Base-by-base conservation (phyloP, 768 basidiomycete species). In the Suillus clintonianus region DNA sequence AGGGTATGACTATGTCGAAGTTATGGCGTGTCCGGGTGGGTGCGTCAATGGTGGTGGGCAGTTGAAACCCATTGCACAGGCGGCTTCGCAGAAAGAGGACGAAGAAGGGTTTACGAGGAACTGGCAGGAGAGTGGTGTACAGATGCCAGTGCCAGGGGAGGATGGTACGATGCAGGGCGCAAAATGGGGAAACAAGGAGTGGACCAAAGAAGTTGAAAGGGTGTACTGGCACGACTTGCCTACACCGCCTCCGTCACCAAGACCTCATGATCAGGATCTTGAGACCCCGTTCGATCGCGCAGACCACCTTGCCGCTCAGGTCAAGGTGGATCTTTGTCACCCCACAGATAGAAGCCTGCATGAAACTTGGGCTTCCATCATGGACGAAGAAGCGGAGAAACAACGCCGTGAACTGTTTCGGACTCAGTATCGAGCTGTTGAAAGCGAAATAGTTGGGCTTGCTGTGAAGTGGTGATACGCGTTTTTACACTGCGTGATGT, bases 1-100 rank as follows among this genome's bases (percentile, higher is more conserved):
- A 59, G 79, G 82, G 48, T 94, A 94, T 73, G 94, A 97, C 78
- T 97, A 95, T 75, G 89, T 97, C 45, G 95, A 97, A 72, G 95
- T 99, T 66, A 99, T 99, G 97, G 97, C 97, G 39, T 99, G 97
- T 79, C 97, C 97, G 0, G 89, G 91, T 0, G 97, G 97, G 19
- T 99, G 97, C 75, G 94, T 97, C 47, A 98, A 98, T 73, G 97
- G 97, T 9, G 97, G 97, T 24, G 97, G 97, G 6, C 97, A 99
- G 80, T 75, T 57, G 34, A 32, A 57, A 41, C 41, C 56, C 24
- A 57, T 57, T 41, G 56, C 39, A 27, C 56, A 41, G 39, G 54
- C 42, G 42, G 53, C 41, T 9, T 59, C 15, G 48, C 61, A 60
- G 36, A 64, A 51, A 62, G 58, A 62, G 56, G 84, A 94, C 70